phyloP scores from a whole-genome alignment of 2,329 filamentous ascomycete genomes.

The Exserohilum rostratum region DNA sequence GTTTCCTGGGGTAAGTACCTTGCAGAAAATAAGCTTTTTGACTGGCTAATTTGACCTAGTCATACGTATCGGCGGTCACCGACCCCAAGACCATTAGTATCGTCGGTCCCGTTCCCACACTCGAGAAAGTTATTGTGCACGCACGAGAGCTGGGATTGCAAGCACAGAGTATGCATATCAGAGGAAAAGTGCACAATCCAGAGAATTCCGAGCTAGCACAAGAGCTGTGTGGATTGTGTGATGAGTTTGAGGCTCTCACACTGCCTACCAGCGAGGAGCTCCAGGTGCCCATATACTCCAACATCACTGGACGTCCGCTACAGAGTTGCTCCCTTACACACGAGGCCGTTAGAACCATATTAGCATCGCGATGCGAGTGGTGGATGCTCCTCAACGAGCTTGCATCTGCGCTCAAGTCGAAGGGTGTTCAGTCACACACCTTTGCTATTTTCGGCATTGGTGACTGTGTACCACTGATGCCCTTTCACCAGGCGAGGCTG shows the following conservation, averaged over 20 bases:
- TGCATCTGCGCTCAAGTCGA: constrained; percentile 20
- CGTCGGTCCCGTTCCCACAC: constrained; percentile 19
- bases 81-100: constrained; percentile 33
- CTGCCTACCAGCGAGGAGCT: constrained; percentile 17
- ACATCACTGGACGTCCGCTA: constrained; percentile 15
- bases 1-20: constrained; percentile 25
- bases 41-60: constrained; percentile 1
- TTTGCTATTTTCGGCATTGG: constrained; percentile 31
- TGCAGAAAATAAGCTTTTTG: background rate
- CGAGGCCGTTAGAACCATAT: constrained; percentile 22
- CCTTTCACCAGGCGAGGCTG: constrained; percentile 19
- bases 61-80: constrained; percentile 30
- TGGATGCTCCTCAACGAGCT: constrained; percentile 24
- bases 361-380: constrained; percentile 31
- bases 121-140: constrained; percentile 14
- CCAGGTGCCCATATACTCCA: constrained; percentile 22
- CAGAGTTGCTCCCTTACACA: constrained; percentile 10
- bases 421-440: constrained; percentile 12
- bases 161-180: constrained; percentile 22
- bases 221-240: constrained; percentile 14
- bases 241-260: constrained; percentile 12
- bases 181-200: constrained; percentile 32
- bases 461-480: constrained; percentile 25
- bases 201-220: constrained; percentile 24
- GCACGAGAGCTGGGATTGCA: constrained; percentile 18